Percentiles rank a stretch among this genome's conserved stretches.
phyloP scores from a whole-genome alignment of 208 protist species.

The Trypanosoma mega region DNA sequence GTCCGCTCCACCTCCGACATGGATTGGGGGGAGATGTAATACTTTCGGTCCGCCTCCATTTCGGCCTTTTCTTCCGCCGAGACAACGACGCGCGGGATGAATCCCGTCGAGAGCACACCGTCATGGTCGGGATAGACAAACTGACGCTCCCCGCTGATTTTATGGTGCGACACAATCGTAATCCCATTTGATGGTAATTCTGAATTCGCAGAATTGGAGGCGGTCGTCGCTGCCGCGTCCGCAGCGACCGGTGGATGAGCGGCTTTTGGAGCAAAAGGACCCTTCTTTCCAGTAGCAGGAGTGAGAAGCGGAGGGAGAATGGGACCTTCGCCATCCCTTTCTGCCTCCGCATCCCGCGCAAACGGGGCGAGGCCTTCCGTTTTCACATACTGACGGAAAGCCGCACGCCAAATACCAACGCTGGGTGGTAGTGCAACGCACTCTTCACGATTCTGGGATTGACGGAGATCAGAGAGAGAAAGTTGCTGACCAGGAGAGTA shows the following conservation, averaged over 20 bases:
- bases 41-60: conserved; percentile 35
- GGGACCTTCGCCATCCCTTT: conserved; percentile 50
- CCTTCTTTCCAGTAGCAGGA: conserved; percentile 7
- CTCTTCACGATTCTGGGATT: conserved; percentile 51
- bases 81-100: conserved; percentile 71
- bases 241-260: not conserved
- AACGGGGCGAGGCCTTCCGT: conserved; percentile 55
- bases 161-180: conserved; percentile 83
- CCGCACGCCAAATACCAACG: conserved; percentile 54
- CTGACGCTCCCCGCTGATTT: conserved; percentile 51
- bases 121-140: conserved; percentile 89
- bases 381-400: conserved; percentile 40
- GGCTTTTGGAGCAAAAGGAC: not conserved
- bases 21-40: conserved; percentile 53
- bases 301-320: conserved; percentile 29
- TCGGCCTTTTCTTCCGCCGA: conserved; percentile 63
- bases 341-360: conserved; percentile 64
- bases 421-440: conserved; percentile 61
- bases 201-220: not conserved
- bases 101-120: conserved; percentile 76
- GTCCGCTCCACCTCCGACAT: conserved; percentile 71
- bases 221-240: not conserved
- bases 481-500: conserved; percentile 73
- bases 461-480: conserved; percentile 56
- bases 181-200: too few relatives aligned